These are phyloP conservation scores for Leccinum angustisporum DNA, from an alignment of 1,284 basidiomycete species.

Conservation along the genomic window DNA sequence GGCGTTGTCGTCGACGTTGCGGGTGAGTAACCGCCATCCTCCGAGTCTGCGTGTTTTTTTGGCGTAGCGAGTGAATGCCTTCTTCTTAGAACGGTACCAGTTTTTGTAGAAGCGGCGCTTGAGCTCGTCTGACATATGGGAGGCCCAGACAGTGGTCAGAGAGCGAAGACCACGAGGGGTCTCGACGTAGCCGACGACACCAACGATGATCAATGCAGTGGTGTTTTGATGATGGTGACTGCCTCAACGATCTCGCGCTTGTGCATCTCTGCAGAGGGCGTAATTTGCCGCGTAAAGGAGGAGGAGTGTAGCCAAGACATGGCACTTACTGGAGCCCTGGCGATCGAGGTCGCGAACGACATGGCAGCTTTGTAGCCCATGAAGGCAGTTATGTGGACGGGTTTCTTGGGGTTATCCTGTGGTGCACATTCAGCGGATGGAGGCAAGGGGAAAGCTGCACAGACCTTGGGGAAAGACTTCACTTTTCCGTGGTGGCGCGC, in stretches of 20 bases:
- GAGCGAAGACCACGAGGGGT: constrained; percentile 97
- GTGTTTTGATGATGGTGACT: constrained; percentile 95
- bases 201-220: constrained; percentile 95
- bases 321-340: constrained; percentile 89
- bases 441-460: constrained; percentile 17
- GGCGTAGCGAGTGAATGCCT: constrained; percentile 98
- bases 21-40: constrained; percentile 61
- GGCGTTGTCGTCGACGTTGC: too few relatives aligned
- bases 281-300: too few relatives aligned
- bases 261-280: constrained; percentile 81
- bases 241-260: constrained; percentile 99
- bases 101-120: constrained; percentile 99
- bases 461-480: constrained; percentile 95
- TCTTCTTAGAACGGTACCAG: constrained; percentile 99
- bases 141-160: constrained; percentile 83
- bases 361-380: constrained; percentile 99
- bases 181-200: constrained; percentile 99
- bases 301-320: constrained; percentile 21
- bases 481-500: constrained; percentile 97
- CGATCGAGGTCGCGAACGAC: constrained; percentile 99
- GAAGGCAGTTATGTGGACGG: constrained; percentile 96
- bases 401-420: constrained; percentile 99
- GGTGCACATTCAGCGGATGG: constrained; percentile 10
- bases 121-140: constrained; percentile 83
- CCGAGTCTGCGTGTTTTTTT: constrained; percentile 87